Evolutionary conservation across 169 alveolate species (phyloP).

Genomic region (Neospora caninum): DNA sequence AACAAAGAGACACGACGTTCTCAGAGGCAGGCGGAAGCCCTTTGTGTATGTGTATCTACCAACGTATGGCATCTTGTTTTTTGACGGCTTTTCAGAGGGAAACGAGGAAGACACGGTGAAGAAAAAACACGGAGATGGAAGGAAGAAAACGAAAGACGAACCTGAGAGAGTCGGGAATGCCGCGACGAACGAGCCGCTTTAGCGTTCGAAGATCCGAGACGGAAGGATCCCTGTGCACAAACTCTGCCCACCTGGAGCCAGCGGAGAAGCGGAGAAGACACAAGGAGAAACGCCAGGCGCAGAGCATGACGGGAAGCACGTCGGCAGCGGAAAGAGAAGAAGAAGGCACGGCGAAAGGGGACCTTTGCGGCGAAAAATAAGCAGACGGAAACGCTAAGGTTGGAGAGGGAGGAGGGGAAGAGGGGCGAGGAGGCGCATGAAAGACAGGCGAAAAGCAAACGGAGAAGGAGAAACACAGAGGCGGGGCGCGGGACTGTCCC

Average conservation of each 20-base stretch:
- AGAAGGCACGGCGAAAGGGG: neutral
- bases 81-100: neutral
- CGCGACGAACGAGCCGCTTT: conserved; percentile 51
- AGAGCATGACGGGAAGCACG: neutral
- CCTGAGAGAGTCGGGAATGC: conserved; percentile 65
- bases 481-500: neutral
- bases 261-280: neutral
- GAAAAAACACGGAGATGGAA: neutral
- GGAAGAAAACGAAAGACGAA: neutral
- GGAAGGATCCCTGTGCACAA: conserved; percentile 25
- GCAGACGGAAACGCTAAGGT: neutral
- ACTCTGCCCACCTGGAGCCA: conserved; percentile 56
- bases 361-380: neutral
- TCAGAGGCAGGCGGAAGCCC: no score
- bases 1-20: no score
- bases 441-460: neutral
- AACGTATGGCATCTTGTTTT: no score
- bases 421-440: neutral
- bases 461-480: neutral
- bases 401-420: neutral
- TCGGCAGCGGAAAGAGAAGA: no score
- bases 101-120: neutral
- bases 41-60: no score
- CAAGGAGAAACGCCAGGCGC: neutral
- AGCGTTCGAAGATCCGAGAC: conserved; percentile 23